Conservation (phyloP, 176 grass and related monocot genomes). For the Thinopyrum elongatum region DNA sequence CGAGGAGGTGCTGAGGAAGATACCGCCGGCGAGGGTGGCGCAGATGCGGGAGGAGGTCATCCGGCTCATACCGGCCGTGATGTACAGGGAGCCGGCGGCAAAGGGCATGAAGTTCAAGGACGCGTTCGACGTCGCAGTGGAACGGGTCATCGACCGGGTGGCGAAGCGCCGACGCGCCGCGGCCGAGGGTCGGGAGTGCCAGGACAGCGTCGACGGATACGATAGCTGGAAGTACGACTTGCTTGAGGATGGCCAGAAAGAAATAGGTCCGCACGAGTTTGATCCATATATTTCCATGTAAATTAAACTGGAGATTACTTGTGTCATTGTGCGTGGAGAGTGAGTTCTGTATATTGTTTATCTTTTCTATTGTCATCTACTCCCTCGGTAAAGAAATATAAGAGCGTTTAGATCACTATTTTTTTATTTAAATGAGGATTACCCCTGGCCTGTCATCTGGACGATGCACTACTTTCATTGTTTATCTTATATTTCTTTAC, state of each 20-base stretch:
- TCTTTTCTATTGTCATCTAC: too few species aligned
- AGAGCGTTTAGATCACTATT: too few species aligned
- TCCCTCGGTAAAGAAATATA: too few species aligned
- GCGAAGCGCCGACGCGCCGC: not conserved
- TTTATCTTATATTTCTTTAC: too few species aligned
- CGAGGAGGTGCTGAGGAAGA: not conserved
- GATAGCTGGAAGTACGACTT: constrained; percentile 28
- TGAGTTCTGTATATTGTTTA: too few species aligned
- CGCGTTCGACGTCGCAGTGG: constrained; percentile 23
- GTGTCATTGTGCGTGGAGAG: too few species aligned
- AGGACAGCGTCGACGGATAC: not conserved
- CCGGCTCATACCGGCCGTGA: constrained; percentile 21
- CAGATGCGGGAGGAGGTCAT: constrained; percentile 12
- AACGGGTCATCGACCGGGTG: constrained; percentile 12
- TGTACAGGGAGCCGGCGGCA: constrained; percentile 9
- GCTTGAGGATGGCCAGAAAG: constrained; percentile 10
- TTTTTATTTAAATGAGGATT: too few species aligned
- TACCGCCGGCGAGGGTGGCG: not conserved
- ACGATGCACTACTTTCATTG: too few species aligned
- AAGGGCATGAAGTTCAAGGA: not conserved
- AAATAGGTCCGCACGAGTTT: constrained; percentile 12
- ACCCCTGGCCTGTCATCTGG: too few species aligned
- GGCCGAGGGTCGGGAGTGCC: not conserved
- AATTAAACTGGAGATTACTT: not conserved
- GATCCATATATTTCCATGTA: not conserved